A percentile compares a stretch with the other conserved stretches of the same genome.
phyloP scores from a whole-genome alignment of 2,329 filamentous ascomycete species.

The Zasmidium cellare region DNA sequence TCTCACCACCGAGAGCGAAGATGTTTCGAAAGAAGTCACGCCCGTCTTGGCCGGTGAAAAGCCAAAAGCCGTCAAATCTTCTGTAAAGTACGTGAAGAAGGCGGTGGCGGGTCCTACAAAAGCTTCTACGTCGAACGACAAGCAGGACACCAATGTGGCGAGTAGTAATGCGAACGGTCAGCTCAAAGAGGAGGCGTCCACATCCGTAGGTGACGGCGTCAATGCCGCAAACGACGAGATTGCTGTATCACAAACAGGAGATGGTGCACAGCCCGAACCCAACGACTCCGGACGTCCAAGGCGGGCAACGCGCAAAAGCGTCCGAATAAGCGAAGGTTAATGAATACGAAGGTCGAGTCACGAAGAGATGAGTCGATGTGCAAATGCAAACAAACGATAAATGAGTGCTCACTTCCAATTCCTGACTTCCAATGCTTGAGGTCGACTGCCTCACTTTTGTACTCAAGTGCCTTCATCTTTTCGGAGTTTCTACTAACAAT shows the following conservation, averaged over 20 bases:
- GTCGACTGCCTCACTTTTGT: no score
- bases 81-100: conserved; percentile 24
- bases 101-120: conserved; percentile 10
- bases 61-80: conserved; percentile 12
- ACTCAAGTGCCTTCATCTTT: no score
- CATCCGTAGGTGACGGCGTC: neutral
- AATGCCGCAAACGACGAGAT: neutral
- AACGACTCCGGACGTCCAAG: conserved; percentile 25
- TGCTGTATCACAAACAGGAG: neutral
- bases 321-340: conserved; percentile 33
- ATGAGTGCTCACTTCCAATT: neutral
- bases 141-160: neutral
- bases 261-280: conserved; percentile 2
- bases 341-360: neutral
- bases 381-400: neutral
- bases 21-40: conserved; percentile 28
- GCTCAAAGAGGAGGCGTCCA: neutral
- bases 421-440: no score
- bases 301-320: conserved; percentile 32
- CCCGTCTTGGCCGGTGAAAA: conserved; percentile 22
- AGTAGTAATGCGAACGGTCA: neutral
- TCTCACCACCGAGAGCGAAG: conserved; percentile 17
- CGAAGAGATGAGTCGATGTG: neutral
- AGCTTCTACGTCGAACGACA: neutral
- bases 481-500: no score